Percentiles rank a stretch among this genome's conserved stretches.
These are phyloP conservation scores for Dioszegia crocea DNA, from an alignment of 768 basidiomycete species.

Conservation along the genomic window DNA sequence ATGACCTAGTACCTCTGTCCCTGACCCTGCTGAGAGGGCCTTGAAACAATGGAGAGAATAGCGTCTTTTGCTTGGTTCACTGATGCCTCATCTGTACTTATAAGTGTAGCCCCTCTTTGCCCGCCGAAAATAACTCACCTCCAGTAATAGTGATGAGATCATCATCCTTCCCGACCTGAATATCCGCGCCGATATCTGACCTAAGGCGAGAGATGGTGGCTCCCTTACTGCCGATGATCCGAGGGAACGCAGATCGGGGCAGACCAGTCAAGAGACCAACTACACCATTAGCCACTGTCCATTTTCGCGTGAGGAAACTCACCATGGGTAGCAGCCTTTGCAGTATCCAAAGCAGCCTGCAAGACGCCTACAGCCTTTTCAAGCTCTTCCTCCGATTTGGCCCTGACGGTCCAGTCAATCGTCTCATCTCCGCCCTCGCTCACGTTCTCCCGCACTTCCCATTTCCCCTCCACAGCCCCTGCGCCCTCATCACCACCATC, in stretches of 20 bases:
- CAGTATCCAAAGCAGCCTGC: conserved; percentile 38
- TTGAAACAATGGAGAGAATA: conserved; percentile 44
- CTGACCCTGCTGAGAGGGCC: conserved; percentile 20
- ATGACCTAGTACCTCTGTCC: conserved; percentile 23
- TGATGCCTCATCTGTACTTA: conserved; percentile 40
- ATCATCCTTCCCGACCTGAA: conserved; percentile 82
- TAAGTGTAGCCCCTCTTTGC: neutral
- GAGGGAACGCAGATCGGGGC: conserved; percentile 73
- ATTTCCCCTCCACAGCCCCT: conserved; percentile 54
- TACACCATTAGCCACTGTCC: conserved; percentile 3
- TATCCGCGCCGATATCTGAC: conserved; percentile 83
- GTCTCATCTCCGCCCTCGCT: conserved; percentile 76
- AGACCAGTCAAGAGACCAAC: conserved; percentile 50
- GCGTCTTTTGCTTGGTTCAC: conserved; percentile 48
- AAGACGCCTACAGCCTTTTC: conserved; percentile 64
- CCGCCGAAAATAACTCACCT: conserved; percentile 56
- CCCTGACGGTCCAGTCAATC: conserved; percentile 72
- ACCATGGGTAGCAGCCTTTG: conserved; percentile 42
- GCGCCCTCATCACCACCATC: conserved; percentile 51
- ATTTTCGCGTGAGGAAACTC: neutral
- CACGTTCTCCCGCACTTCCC: conserved; percentile 77
- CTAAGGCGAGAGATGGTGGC: conserved; percentile 83
- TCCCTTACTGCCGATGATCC: conserved; percentile 84
- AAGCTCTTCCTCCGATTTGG: conserved; percentile 65
- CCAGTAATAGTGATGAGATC: conserved; percentile 75